phyloP scores from a whole-genome alignment of 192 early-diverging fungal species.

The Glomus cerebriforme region DNA sequence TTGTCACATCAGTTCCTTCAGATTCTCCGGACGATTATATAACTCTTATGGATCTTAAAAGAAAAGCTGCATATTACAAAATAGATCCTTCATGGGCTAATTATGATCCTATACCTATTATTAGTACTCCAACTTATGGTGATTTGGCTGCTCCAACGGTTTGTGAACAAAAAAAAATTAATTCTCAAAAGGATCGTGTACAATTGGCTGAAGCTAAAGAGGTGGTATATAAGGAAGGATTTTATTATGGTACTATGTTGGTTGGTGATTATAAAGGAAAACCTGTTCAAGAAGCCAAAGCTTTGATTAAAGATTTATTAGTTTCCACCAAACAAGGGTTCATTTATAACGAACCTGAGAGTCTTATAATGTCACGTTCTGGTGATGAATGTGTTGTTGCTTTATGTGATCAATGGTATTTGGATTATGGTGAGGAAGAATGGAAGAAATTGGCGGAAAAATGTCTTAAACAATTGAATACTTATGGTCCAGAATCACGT shows the following conservation, averaged over 20 bases:
- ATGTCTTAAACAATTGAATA: constrained; percentile 81
- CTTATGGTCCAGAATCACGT: constrained; percentile 78
- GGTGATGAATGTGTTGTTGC: constrained; percentile 98
- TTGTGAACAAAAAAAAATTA: constrained; percentile 92
- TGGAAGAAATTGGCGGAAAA: constrained; percentile 80
- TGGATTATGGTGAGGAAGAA: constrained; percentile 91
- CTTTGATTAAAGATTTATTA: constrained; percentile 74
- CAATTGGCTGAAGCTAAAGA: constrained; percentile 95
- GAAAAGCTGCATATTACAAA: constrained; percentile 93
- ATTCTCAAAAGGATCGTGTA: constrained; percentile 93
- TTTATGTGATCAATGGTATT: constrained; percentile 97
- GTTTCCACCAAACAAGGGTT: constrained; percentile 76
- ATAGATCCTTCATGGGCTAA: constrained; percentile 83
- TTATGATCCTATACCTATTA: constrained; percentile 84
- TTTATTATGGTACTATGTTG: constrained; percentile 88
- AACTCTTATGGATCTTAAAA: constrained; percentile 87
- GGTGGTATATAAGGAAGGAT: constrained; percentile 95
- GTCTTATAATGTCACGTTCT: constrained; percentile 86
- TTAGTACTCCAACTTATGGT: constrained; percentile 84
- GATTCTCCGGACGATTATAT: constrained; percentile 98
- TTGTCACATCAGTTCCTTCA: constrained; percentile 98
- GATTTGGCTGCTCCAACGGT: constrained; percentile 81
- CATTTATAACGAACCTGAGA: constrained; percentile 94
- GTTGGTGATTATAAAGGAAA: constrained; percentile 82
- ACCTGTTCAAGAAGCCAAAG: constrained; percentile 90